These are phyloP conservation scores for Thielaviopsis euricoi DNA, from an alignment of 2,329 filamentous ascomycete species.

Conservation along the genomic window DNA sequence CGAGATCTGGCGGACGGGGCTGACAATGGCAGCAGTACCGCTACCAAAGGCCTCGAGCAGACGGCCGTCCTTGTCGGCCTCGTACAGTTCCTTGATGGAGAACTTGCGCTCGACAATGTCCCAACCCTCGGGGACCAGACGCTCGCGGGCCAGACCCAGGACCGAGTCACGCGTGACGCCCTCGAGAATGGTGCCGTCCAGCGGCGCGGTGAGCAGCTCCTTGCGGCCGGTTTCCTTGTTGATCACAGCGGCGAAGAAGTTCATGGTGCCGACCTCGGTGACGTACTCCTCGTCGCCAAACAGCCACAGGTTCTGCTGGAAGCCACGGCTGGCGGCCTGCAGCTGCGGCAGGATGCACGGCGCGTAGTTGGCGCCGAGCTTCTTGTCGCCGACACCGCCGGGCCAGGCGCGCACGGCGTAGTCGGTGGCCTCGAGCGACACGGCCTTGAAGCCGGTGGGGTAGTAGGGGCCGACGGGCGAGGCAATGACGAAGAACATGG, in stretches of 20 bases:
- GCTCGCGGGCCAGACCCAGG: slow-evolving; percentile 69
- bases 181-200: slow-evolving; percentile 92
- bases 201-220: slow-evolving; percentile 83
- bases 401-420: slow-evolving; percentile 97
- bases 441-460: slow-evolving; percentile 93
- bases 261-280: slow-evolving; percentile 98
- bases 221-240: slow-evolving; percentile 79
- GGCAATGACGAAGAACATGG: slow-evolving; percentile 86
- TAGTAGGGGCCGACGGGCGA: slow-evolving; percentile 96
- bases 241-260: slow-evolving; percentile 77
- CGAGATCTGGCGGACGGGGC: slow-evolving; percentile 73
- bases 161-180: slow-evolving; percentile 90
- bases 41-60: slow-evolving; percentile 86
- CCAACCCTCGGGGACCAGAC: slow-evolving; percentile 75
- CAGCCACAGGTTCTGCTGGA: slow-evolving; percentile 97
- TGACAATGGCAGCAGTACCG: slow-evolving; percentile 87
- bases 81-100: slow-evolving; percentile 71
- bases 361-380: slow-evolving; percentile 98
- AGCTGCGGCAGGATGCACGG: slow-evolving; percentile 95
- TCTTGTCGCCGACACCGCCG: slow-evolving; percentile 93
- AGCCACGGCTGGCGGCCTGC: slow-evolving; percentile 76
- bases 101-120: slow-evolving; percentile 76
- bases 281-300: slow-evolving; percentile 92
- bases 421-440: slow-evolving; percentile 87
- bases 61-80: slow-evolving; percentile 69